Base-by-base conservation (phyloP, 2,329 filamentous ascomycete genomes). In the Cordyceps cicadae region DNA sequence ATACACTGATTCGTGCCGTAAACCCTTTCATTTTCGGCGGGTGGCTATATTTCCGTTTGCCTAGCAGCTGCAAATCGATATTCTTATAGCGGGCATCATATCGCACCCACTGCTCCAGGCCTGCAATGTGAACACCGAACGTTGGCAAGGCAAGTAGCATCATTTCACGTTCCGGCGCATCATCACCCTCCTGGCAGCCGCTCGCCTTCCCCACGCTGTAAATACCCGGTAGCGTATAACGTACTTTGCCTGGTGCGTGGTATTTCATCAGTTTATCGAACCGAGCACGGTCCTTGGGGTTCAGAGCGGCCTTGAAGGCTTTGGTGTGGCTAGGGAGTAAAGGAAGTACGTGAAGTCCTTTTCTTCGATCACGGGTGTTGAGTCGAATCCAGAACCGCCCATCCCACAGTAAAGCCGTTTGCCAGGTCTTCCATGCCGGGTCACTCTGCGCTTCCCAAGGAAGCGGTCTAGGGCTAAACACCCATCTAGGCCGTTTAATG, bases 331-430 rank as follows among this genome's bases (percentile, higher is more conserved):
- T 73, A 1, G 67, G 64, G 2, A 73, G 68, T 64, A 81, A 79
- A 0, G 82, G 82, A 39, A 74, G 74, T 2, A 85, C 63, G 19
- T 72, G 68, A 17, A 81, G 71, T 15, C 69, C 68, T 54, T 73
- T 73, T 14, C 15, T 21, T 3, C 76, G 76, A 7, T 77, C 70
- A 5, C 77, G 76, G 52, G 76, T 71, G 21, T 71, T 70, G 11
- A 84, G 60, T 17, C 78, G 75, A 17, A 87, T 70, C 85, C 85
- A 88, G 70, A 80, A 87, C 2, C 85, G 81, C 0, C 83, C 81
- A 69, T 88, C 85, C 73, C 79, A 88, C 59, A 81, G 69, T 52
- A 69, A 68, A 14, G 67, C 64, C 21, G 64, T 67, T 51, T 68
- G 71, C 71, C 72, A 75, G 29, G 65, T 66, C 9, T 66, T 62